A percentile compares a stretch with the other conserved stretches of the same genome.
phyloP scores from a whole-genome alignment of 2,329 filamentous ascomycete genomes.

The Dactylellina drechsleri region DNA sequence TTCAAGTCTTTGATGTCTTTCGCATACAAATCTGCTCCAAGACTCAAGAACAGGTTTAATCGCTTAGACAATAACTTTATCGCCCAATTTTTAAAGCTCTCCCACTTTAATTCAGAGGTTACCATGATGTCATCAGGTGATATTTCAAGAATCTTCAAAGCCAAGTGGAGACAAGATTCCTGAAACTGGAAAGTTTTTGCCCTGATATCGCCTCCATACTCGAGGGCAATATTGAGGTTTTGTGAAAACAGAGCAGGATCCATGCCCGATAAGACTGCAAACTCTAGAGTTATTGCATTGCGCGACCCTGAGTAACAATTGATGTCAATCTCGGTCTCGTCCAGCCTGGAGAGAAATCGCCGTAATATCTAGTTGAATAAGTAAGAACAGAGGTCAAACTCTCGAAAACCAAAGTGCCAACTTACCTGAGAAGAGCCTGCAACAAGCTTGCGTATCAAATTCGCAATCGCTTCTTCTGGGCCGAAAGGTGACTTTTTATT shows the following conservation, averaged over 20 bases:
- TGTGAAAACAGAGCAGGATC: neutral
- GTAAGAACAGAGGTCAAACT: neutral
- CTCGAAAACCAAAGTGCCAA: neutral
- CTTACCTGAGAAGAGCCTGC: constrained; percentile 23
- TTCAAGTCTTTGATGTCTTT: constrained; percentile 13
- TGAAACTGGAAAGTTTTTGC: constrained; percentile 11
- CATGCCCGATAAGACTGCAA: neutral
- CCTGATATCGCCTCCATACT: constrained; percentile 27
- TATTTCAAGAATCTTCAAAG: constrained; percentile 7
- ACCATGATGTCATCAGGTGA: constrained; percentile 1
- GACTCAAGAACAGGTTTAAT: constrained; percentile 6
- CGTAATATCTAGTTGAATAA: constrained; percentile 30
- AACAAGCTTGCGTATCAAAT: constrained; percentile 3
- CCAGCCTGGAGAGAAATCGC: constrained; percentile 9
- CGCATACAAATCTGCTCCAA: constrained; percentile 37
- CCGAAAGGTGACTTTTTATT: constrained; percentile 30
- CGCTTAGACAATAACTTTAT: neutral
- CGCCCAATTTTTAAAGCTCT: constrained; percentile 5
- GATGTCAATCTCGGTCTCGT: constrained; percentile 32
- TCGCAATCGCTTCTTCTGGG: constrained; percentile 16
- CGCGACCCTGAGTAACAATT: constrained; percentile 29
- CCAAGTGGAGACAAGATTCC: constrained; percentile 36
- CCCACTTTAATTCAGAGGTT: constrained; percentile 13
- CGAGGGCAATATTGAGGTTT: constrained; percentile 24
- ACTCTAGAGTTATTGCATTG: constrained; percentile 41